phyloP scores from a whole-genome alignment of 352 stramenopile species.

The Phytophthora kernoviae region DNA sequence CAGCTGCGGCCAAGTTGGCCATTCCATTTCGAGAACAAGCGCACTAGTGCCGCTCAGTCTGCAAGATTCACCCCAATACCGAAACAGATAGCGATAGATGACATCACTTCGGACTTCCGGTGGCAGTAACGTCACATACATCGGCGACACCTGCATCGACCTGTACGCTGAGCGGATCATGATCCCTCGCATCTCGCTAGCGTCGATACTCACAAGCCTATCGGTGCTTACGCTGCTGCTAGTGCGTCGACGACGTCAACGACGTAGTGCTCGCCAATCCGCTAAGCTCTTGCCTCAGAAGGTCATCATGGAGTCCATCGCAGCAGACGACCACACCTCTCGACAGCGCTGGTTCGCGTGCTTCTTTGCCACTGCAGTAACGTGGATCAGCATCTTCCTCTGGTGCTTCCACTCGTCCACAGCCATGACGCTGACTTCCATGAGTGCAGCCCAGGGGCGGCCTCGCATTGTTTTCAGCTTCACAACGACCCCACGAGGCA shows the following conservation, averaged over 20 bases:
- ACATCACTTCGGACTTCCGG: slow-evolving; percentile 24
- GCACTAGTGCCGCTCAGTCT: background rate
- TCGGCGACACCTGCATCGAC: slow-evolving; percentile 38
- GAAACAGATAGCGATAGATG: background rate
- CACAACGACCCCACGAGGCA: slow-evolving; percentile 46
- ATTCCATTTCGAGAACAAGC: too few species aligned
- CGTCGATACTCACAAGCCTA: slow-evolving; percentile 30
- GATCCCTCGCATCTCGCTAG: slow-evolving; percentile 45
- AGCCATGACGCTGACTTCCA: slow-evolving; percentile 11
- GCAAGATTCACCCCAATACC: background rate
- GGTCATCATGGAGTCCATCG: slow-evolving; percentile 13
- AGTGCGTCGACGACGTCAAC: slow-evolving; percentile 8
- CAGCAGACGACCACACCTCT: slow-evolving; percentile 5
- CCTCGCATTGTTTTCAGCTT: slow-evolving; percentile 66
- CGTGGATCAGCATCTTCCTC: slow-evolving; percentile 46
- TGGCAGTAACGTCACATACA: slow-evolving; percentile 10
- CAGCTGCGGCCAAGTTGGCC: too few species aligned
- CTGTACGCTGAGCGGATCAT: slow-evolving; percentile 49
- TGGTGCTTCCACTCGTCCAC: slow-evolving; percentile 44
- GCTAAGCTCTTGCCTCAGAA: slow-evolving; percentile 22
- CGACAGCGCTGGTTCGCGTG: slow-evolving; percentile 30
- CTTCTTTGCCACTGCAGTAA: slow-evolving; percentile 31
- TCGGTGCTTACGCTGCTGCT: slow-evolving; percentile 15
- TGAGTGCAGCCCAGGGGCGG: slow-evolving; percentile 24
- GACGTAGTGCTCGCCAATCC: slow-evolving; percentile 16